Evolutionary conservation across 371 early-diverging fungal genomes (phyloP).

Genomic region (Capniomyces stellatus): DNA sequence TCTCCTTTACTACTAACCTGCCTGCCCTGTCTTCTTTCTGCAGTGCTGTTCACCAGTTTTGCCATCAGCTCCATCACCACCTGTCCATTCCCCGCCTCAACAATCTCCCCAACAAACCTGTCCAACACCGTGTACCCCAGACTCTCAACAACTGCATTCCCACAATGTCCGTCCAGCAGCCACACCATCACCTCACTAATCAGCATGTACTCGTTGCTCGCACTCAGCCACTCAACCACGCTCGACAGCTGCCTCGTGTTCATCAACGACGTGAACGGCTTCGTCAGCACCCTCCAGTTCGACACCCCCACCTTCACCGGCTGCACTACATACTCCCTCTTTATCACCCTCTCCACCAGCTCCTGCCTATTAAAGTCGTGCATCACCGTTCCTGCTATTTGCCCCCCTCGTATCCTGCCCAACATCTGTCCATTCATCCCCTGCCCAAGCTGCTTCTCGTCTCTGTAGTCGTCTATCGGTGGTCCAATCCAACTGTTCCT

Average conservation of each 20-base stretch:
- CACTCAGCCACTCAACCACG: constrained; percentile 14
- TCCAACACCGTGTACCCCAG: neutral
- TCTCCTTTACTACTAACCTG: no score
- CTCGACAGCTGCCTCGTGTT: constrained; percentile 49
- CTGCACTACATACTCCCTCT: constrained; percentile 48
- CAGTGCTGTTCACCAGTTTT: neutral
- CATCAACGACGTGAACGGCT: constrained; percentile 54
- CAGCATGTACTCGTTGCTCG: neutral
- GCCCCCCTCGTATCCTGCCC: neutral
- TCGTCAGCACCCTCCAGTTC: constrained; percentile 66
- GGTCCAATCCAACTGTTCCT: constrained; percentile 21
- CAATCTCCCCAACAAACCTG: neutral
- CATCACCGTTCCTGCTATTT: neutral
- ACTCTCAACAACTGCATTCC: neutral
- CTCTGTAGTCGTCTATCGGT: constrained; percentile 7
- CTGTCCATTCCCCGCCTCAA: neutral
- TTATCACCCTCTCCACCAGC: constrained; percentile 29
- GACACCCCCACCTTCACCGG: constrained; percentile 49
- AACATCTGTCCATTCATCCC: neutral
- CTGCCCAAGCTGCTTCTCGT: constrained; percentile 3
- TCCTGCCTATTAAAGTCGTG: neutral
- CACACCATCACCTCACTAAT: neutral
- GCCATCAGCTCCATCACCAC: neutral
- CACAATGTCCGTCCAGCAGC: neutral
- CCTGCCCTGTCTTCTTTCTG: no score